Evolutionary conservation across 2,329 filamentous ascomycete species (phyloP), one percentile per base, ranked within the genome.

Genomic region (Neonectria faginata): DNA sequence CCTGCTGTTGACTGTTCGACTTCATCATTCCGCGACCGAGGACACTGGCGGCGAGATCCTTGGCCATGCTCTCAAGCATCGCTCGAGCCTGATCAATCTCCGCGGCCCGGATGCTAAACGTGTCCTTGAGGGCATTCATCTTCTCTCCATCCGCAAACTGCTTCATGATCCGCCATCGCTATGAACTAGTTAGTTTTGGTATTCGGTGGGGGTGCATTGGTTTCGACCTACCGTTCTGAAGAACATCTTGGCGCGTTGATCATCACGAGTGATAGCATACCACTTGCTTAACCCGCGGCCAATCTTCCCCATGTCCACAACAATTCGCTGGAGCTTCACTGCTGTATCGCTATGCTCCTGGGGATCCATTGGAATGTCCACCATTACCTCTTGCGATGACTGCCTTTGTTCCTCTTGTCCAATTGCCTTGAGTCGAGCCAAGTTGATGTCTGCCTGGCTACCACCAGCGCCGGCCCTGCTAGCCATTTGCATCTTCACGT

Each of bases 61-160:
- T 82, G 1, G 80, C 79, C 80, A 89, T 88, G 56, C 79, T 82
- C 67, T 83, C 80, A 10, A 88, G 71, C 75, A 89, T 78, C 5
- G 71, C 75, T 55, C 79, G 79, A 31, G 82, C 81, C 27, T 82
- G 77, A 29, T 88, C 84, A 22, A 89, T 73, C 55, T 90, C 88
- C 3, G 79, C 70, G 0, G 78, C 73, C n/a, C 76, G 78, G 18
- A 90, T 83, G 25, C 85, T 86, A 50, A 90, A 86, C 2, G 74
- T 76, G 7, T 83, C 79, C 66, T 83, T 86, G 11, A 83, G 75
- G 2, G 77, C 76, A 2, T 73, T 78, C 79, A 85, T 81, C 52
- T 78, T 75, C 1, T 85, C 82, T 14, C 81, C 82, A 61, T 88
- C 84, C 5, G 74, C 71, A 65, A 87, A 89, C 70, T 90, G 88